These are phyloP conservation scores for Erysiphe pulchra DNA, from an alignment of 2,329 filamentous ascomycete species.

Conservation along the genomic window DNA sequence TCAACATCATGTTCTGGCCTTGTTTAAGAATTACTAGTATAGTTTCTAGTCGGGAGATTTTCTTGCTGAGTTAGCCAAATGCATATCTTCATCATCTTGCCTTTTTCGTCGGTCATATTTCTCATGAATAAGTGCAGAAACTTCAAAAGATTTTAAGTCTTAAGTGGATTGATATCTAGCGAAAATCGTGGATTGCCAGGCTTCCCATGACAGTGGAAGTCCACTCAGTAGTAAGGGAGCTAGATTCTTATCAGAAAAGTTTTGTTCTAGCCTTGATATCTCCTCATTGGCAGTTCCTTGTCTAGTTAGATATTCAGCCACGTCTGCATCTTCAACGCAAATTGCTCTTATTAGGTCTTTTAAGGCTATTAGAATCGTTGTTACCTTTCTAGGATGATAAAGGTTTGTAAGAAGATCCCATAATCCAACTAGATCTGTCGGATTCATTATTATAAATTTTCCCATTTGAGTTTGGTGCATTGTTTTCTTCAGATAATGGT, in stretches of 20 bases:
- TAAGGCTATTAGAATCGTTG: background rate
- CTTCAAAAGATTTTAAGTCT: background rate
- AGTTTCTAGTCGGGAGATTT: background rate
- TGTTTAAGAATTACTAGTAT: background rate
- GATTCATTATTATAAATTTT: background rate
- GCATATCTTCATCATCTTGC: background rate
- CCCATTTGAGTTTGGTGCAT: background rate
- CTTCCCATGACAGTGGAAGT: background rate
- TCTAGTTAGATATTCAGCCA: background rate
- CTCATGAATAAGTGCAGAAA: background rate
- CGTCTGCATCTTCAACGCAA: background rate
- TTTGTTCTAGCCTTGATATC: background rate
- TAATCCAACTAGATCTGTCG: background rate
- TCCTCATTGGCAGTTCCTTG: background rate
- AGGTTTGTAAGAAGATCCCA: background rate
- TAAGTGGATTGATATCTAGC: background rate
- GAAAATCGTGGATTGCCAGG: background rate
- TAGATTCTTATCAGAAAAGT: background rate
- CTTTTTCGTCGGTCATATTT: background rate
- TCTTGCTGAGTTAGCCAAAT: background rate
- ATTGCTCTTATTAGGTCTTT: background rate
- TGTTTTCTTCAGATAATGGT: background rate
- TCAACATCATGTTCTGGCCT: background rate
- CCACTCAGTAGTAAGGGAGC: background rate
- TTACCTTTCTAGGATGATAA: background rate